Evolutionary conservation across 352 stramenopile species (phyloP).

Genomic region (Pythium oligandrum): DNA sequence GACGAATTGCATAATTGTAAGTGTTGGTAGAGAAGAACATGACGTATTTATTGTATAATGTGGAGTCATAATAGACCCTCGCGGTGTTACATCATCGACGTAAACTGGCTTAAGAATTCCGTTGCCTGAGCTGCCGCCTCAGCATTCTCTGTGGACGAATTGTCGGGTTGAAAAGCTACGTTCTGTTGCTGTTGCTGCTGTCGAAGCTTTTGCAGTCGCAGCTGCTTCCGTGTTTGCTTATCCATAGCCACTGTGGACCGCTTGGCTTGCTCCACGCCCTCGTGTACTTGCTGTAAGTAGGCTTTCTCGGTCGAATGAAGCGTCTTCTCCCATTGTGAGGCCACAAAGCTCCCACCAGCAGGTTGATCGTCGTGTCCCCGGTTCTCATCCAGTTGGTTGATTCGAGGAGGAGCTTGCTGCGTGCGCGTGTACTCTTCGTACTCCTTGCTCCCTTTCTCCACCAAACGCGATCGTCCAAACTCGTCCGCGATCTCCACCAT

Average conservation of each 20-base stretch:
- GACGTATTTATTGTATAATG: no score
- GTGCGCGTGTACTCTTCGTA: constrained; percentile 19
- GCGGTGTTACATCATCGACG: constrained; percentile 29
- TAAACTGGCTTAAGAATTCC: constrained; percentile 55
- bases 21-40: no score
- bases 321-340: constrained; percentile 78
- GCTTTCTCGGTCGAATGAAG: constrained; percentile 58
- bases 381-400: not conserved
- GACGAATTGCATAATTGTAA: no score
- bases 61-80: no score
- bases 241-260: constrained; percentile 15
- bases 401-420: constrained; percentile 7
- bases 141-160: constrained; percentile 18
- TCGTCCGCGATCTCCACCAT: constrained; percentile 46
- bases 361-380: not conserved
- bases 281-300: constrained; percentile 65
- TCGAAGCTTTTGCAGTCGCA: constrained; percentile 53
- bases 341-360: constrained; percentile 51
- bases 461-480: constrained; percentile 48
- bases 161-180: not conserved
- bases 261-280: constrained; percentile 41
- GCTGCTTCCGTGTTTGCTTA: constrained; percentile 55
- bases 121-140: constrained; percentile 42
- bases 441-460: constrained; percentile 33
- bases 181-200: constrained; percentile 27